Evolutionary conservation across 2,329 filamentous ascomycete genomes (phyloP).

Genomic region (Aciculosporium take): DNA sequence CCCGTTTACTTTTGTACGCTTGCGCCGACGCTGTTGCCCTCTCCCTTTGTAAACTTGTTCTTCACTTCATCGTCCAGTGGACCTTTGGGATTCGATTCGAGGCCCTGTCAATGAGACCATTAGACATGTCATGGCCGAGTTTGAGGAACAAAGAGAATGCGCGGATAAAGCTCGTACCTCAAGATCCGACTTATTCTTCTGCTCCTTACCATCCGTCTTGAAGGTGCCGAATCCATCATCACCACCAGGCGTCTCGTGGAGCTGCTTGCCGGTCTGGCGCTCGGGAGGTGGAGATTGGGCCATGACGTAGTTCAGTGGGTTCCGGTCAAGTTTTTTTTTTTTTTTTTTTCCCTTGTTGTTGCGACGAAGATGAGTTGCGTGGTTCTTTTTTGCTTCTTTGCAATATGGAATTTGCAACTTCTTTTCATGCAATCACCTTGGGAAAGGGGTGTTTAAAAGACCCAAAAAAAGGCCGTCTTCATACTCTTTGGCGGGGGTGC

Average conservation of each 20-base stretch:
- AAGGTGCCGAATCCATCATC: constrained; percentile 46
- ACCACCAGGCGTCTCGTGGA: constrained; percentile 39
- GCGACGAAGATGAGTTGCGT: no score
- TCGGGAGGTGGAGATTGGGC: constrained; percentile 67
- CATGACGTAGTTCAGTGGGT: constrained; percentile 46
- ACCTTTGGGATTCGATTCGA: constrained; percentile 53
- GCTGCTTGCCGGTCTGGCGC: constrained; percentile 49
- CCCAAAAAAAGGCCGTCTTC: no score
- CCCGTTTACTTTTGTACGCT: constrained; percentile 2
- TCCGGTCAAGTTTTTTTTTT: neutral
- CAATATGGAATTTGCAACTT: no score
- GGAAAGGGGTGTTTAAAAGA: no score
- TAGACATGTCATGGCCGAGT: no score
- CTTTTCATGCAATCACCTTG: no score
- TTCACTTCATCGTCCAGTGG: constrained; percentile 45
- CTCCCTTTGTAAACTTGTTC: constrained; percentile 44
- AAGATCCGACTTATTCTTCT: constrained; percentile 36
- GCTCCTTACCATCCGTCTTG: constrained; percentile 37
- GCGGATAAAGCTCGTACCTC: no score
- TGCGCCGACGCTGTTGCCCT: constrained; percentile 7
- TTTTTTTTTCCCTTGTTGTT: constrained; percentile 10
- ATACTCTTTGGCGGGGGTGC: no score
- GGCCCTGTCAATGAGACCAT: no score
- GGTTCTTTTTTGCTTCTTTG: neutral
- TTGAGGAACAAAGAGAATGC: no score